Evolutionary conservation across 2,329 filamentous ascomycete genomes (phyloP), one percentile per base, ranked within the genome.

Genomic region (Colletotrichum sp.): DNA sequence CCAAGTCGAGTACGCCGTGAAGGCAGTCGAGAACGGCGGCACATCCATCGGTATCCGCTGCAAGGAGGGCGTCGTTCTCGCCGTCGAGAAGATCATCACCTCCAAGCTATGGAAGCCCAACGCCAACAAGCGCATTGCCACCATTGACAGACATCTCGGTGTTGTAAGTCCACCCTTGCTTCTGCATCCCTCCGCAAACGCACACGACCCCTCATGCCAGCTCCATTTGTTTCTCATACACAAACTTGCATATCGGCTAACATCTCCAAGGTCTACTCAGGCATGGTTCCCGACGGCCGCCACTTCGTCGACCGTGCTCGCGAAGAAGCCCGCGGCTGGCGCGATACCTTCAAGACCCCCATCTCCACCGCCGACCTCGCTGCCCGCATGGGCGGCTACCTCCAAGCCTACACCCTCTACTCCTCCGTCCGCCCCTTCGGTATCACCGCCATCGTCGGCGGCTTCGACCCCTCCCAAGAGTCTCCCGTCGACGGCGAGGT

Each of bases 1-100:
- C 87, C 97, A 99, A 88, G 95, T 98, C 86, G 97, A 99, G 91
- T 99, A 99, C 86, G 97, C 97, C 80, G 94, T 98, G 81, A 99
- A 99, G 90, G 97, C 97, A 72, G 97, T 99, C 78, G 97, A 99
- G 89, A 99, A 98, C 83, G 97, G 96, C 80, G 96, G 97, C 83
- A 99, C 97, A 71, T 96, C 96, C 70, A 93, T 99, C 86, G 97
- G 97, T 81, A 98, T 99, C 87, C 92, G 96, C 85, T 98, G 96
- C 91, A 98, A 98, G 88, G 96, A 99, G 86, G 97, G 97, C 79
- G 95, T 99, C 69, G 96, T 99, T 78, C 91, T 99, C 80, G 97
- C 97, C 57, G 94, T 98, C 77, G 97, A 99, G 90, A 99, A 99
- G 91, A 94, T 99, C 83, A 92, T 99, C 86, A 92, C 94, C 79